These are phyloP conservation scores for Solanum chacoense DNA, from an alignment of 305 asterid genomes.

Conservation along the genomic window DNA sequence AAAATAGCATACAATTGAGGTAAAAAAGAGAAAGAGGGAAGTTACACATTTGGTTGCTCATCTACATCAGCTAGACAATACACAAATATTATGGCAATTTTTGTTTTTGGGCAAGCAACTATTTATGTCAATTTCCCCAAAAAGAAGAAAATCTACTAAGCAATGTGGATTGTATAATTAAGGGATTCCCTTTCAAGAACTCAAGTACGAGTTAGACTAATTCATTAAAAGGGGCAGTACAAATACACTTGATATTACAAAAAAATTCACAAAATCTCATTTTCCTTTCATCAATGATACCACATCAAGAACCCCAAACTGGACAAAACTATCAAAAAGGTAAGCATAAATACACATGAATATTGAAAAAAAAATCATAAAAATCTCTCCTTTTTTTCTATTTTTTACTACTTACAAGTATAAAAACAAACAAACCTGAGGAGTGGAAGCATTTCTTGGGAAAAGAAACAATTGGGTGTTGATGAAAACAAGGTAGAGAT, in stretches of 20 bases:
- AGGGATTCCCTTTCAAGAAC: slow-evolving; percentile 19
- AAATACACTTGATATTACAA: neutral
- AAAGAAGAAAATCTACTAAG: neutral
- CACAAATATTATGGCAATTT: neutral
- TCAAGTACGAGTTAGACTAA: neutral
- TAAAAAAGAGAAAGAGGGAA: neutral
- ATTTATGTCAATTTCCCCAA: neutral
- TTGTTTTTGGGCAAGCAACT: neutral
- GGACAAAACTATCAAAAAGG: neutral
- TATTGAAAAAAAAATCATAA: neutral
- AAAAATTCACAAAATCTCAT: neutral
- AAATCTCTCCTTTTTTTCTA: neutral
- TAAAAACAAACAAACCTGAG: neutral
- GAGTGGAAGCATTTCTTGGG: slow-evolving; percentile 5
- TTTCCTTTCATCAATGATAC: neutral
- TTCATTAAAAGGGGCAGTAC: neutral
- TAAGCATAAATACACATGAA: neutral
- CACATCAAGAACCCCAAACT: neutral
- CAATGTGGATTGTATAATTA: neutral
- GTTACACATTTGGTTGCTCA: neutral
- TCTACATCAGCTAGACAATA: neutral
- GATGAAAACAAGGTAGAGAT: neutral
- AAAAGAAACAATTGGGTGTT: neutral
- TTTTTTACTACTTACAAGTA: neutral
- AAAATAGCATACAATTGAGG: neutral